Conservation (phyloP, 2,329 filamentous ascomycete species). For the Apiospora hydei region DNA sequence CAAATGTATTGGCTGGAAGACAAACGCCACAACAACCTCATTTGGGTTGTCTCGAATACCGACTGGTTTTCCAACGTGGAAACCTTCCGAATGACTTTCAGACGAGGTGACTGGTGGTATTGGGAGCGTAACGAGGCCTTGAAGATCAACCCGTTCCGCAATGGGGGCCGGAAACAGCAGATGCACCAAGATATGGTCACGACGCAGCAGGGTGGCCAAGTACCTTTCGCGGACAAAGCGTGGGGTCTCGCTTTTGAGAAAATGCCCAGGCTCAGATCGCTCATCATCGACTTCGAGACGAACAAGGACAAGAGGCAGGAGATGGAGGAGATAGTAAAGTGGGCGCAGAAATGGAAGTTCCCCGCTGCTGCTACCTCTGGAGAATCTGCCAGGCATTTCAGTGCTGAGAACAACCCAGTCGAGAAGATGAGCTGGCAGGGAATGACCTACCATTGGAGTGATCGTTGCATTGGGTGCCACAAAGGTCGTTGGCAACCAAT, state of each 20-base stretch:
- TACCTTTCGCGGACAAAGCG: conserved; percentile 26
- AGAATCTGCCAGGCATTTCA: conserved; percentile 28
- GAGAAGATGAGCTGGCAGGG: conserved; percentile 34
- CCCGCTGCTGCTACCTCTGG: conserved; percentile 29
- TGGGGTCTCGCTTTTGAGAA: conserved; percentile 35
- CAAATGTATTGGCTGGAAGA: conserved; percentile 39
- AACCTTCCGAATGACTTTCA: conserved; percentile 42
- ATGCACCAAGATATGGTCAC: conserved; percentile 32
- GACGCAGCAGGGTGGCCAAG: conserved; percentile 24
- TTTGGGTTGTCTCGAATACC: conserved; percentile 24
- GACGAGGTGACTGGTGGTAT: conserved; percentile 45
- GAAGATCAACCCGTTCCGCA: conserved; percentile 36
- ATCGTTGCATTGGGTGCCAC: neutral
- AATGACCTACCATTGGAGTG: conserved; percentile 28
- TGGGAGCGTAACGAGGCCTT: conserved; percentile 42
- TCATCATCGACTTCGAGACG: conserved; percentile 38
- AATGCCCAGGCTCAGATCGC: conserved; percentile 32
- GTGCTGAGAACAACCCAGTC: conserved; percentile 29
- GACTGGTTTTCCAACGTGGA: conserved; percentile 36
- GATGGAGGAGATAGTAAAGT: conserved; percentile 33
- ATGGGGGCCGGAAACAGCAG: conserved; percentile 13
- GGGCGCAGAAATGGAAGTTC: conserved; percentile 35
- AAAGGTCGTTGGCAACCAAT: neutral
- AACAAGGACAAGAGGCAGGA: conserved; percentile 30
- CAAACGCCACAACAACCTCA: conserved; percentile 10